Conservation (phyloP, 2,329 filamentous ascomycete genomes). For the Paracoccidioides brasiliensis region DNA sequence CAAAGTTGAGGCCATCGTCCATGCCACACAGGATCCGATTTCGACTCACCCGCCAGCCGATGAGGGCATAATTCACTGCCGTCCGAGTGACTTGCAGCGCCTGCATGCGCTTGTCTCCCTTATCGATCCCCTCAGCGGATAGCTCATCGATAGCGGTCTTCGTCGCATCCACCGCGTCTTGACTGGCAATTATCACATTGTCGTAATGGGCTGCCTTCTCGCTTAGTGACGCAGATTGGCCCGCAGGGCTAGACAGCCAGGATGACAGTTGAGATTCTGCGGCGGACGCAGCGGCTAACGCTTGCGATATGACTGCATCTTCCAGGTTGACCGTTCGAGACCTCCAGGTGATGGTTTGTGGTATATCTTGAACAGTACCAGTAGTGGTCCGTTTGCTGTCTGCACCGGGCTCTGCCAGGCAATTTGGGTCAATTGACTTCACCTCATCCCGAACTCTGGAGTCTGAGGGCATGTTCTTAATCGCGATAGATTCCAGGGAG, state of each 20-base stretch:
- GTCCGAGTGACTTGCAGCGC: constrained; percentile 83
- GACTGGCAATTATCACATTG: constrained; percentile 74
- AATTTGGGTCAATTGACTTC: constrained; percentile 54
- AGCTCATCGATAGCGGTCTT: constrained; percentile 89
- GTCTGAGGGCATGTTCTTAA: constrained; percentile 60
- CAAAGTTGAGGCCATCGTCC: constrained; percentile 57
- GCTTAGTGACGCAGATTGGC: constrained; percentile 29
- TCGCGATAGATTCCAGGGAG: constrained; percentile 64
- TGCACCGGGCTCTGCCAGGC: constrained; percentile 48
- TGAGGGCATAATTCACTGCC: constrained; percentile 83
- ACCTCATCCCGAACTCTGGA: constrained; percentile 51
- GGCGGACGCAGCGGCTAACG: constrained; percentile 55
- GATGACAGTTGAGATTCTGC: constrained; percentile 40
- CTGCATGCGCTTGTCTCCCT: constrained; percentile 79
- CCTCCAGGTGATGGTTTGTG: constrained; percentile 73
- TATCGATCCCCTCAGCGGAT: constrained; percentile 65
- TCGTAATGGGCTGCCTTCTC: constrained; percentile 83
- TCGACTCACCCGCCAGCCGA: constrained; percentile 87
- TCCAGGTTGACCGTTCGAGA: constrained; percentile 76
- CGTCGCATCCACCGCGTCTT: constrained; percentile 87
- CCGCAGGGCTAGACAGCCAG: constrained; percentile 32
- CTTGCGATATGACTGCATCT: constrained; percentile 80
- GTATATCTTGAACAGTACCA: constrained; percentile 39
- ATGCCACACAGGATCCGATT: constrained; percentile 80
- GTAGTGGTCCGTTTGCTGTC: constrained; percentile 35